Conservation (phyloP, 768 basidiomycete species). For the Megacollybia marginata region DNA sequence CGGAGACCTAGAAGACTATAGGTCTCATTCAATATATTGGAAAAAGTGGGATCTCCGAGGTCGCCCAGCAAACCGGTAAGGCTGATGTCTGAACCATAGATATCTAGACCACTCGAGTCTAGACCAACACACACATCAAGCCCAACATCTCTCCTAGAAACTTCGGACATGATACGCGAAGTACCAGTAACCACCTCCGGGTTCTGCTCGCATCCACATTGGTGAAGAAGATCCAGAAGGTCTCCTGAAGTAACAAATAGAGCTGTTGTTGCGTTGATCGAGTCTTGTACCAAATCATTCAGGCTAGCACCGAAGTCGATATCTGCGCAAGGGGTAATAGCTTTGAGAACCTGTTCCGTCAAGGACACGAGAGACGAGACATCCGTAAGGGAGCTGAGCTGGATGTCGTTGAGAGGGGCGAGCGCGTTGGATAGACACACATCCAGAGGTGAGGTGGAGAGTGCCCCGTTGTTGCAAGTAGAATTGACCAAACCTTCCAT, state of each 20-base stretch:
- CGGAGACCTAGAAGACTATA: background rate
- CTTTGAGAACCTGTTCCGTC: background rate
- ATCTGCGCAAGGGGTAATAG: background rate
- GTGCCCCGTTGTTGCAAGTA: background rate
- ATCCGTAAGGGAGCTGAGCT: background rate
- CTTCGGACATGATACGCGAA: too few relatives aligned
- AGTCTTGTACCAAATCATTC: background rate
- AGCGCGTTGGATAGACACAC: background rate
- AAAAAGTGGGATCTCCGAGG: background rate
- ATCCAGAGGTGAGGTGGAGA: background rate
- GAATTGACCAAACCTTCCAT: background rate
- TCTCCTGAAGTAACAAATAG: too few relatives aligned
- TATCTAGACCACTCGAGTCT: too few relatives aligned
- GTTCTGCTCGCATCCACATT: background rate
- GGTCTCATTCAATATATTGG: background rate
- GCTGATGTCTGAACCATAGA: too few relatives aligned
- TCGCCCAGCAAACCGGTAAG: too few relatives aligned
- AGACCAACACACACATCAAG: too few relatives aligned
- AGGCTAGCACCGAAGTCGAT: background rate
- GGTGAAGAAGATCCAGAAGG: background rate
- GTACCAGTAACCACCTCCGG: too few relatives aligned
- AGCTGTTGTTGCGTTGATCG: too few relatives aligned
- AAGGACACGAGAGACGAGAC: background rate
- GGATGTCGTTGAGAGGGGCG: background rate
- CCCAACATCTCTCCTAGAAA: too few relatives aligned